A percentile compares a stretch with the other conserved stretches of the same genome.
phyloP scores from a whole-genome alignment of 148 eudicot species.

The Rhododendron ferrugineum region DNA sequence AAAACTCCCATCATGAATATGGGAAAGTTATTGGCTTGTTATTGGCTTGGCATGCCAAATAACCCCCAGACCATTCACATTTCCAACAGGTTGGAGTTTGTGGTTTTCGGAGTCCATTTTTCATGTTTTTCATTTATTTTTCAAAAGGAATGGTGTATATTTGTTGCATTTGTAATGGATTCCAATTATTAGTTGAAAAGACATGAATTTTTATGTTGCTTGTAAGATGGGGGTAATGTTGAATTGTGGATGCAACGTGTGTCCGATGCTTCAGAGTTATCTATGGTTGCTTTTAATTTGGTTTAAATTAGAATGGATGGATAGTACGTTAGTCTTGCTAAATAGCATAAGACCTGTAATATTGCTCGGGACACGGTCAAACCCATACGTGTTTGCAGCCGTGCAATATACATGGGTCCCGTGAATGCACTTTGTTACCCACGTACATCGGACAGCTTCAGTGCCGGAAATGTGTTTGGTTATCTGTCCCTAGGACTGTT shows the following conservation, averaged over 20 bases:
- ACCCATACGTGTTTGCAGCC: neutral
- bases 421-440: neutral
- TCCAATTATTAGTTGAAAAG: constrained; percentile 10
- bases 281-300: neutral
- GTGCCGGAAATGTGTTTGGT: neutral
- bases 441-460: neutral
- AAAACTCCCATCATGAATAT: too few relatives aligned
- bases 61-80: too few relatives aligned
- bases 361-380: neutral
- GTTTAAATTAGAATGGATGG: neutral
- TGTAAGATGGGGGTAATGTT: neutral
- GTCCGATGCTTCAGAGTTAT: neutral
- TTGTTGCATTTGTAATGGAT: constrained; percentile 10
- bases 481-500: neutral
- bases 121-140: neutral
- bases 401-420: neutral
- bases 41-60: too few relatives aligned
- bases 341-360: neutral
- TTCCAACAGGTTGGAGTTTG: constrained; percentile 18
- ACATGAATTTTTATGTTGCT: neutral
- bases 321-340: neutral
- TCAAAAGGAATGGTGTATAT: constrained; percentile 32
- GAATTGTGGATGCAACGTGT: too few relatives aligned
- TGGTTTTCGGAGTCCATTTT: constrained; percentile 18
- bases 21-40: too few relatives aligned